Evolutionary conservation across 176 grass and related monocot species (phyloP).

Genomic region (barley (Hordeum vulgare)): DNA sequence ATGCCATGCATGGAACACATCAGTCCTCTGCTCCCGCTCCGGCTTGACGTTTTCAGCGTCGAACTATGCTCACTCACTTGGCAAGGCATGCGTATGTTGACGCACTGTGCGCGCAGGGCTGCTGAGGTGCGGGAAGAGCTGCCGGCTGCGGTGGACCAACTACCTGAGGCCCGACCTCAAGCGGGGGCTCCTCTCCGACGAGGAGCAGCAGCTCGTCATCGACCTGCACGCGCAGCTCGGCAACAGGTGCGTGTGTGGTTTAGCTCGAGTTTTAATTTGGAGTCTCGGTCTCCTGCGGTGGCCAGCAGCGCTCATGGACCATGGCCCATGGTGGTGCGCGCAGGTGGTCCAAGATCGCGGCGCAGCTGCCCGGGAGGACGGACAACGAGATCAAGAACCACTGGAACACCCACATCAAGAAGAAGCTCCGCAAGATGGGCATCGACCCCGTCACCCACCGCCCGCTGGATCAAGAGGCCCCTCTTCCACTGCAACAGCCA

Average conservation of each 20-base stretch:
- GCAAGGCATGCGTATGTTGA: no score
- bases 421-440: conserved; percentile 85
- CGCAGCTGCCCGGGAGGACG: conserved; percentile 69
- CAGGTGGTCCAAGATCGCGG: conserved; percentile 93
- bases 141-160: conserved; percentile 89
- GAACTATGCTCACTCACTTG: no score
- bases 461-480: neutral
- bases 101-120: conserved; percentile 31
- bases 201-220: conserved; percentile 72
- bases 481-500: neutral
- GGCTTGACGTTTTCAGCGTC: no score
- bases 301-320: neutral
- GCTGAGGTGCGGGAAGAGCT: conserved; percentile 93
- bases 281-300: neutral
- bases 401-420: conserved; percentile 98
- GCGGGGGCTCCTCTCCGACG: conserved; percentile 64
- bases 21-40: no score
- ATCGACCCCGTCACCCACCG: conserved; percentile 73
- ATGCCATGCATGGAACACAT: no score
- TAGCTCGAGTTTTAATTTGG: neutral
- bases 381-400: conserved; percentile 99
- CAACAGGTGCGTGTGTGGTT: conserved; percentile 46
- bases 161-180: conserved; percentile 93
- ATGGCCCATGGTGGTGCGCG: neutral
- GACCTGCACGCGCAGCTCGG: conserved; percentile 85